Conservation (phyloP, 768 basidiomycete species). For the Gautieria morchelliformis region DNA sequence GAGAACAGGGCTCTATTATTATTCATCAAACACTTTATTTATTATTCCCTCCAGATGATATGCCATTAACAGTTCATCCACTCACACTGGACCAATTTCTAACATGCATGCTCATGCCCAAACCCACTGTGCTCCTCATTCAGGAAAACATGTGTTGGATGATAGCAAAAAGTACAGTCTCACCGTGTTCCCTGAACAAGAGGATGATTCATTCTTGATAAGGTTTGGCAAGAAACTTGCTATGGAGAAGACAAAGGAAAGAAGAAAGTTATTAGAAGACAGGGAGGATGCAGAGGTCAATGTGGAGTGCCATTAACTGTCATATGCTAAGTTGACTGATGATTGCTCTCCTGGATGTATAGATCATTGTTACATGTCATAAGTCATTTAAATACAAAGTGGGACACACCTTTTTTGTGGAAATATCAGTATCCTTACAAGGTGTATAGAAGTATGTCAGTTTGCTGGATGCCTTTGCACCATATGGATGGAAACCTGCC, state of each 20-base stretch:
- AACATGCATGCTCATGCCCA: slow-evolving; percentile 81
- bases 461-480: no score
- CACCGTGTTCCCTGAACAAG: slow-evolving; percentile 71
- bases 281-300: slow-evolving; percentile 28
- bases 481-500: no score
- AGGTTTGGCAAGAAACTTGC: slow-evolving; percentile 32
- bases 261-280: slow-evolving; percentile 32
- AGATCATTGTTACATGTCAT: no score
- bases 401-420: no score
- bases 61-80: slow-evolving; percentile 50
- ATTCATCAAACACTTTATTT: slow-evolving; percentile 69
- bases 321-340: no score
- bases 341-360: no score
- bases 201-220: no score
- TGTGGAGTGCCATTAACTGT: slow-evolving; percentile 16
- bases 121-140: slow-evolving; percentile 75
- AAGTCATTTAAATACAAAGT: no score
- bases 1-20: slow-evolving; percentile 73
- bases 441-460: no score
- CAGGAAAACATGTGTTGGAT: slow-evolving; percentile 68
- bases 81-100: slow-evolving; percentile 71
- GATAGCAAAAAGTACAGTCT: slow-evolving; percentile 79
- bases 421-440: no score
- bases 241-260: slow-evolving; percentile 31
- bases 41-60: slow-evolving; percentile 56